A percentile compares a stretch with the other conserved stretches of the same genome.
Conservation (phyloP, 1,284 basidiomycete genomes). For the Rhodotorula sp. region DNA sequence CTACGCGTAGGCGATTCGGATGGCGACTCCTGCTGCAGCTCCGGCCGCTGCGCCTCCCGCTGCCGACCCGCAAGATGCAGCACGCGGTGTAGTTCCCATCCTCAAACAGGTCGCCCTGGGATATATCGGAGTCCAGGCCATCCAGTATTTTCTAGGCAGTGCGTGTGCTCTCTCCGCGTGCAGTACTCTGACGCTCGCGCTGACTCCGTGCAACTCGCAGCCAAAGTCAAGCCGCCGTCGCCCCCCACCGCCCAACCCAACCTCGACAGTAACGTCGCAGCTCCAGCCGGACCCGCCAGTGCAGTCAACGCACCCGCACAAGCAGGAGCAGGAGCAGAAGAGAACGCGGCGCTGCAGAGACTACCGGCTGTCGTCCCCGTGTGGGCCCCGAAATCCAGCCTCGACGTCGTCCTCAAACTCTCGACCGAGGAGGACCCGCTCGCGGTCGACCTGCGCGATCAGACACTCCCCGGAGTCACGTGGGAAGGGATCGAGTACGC, state of each 20-base stretch:
- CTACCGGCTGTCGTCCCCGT: slow-evolving; percentile 6
- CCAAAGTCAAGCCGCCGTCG: not conserved
- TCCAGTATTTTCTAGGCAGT: not conserved
- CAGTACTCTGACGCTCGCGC: not conserved
- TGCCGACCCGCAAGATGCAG: not conserved
- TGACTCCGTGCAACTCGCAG: not conserved
- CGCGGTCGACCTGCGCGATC: slow-evolving; percentile 47
- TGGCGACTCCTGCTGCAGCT: not conserved
- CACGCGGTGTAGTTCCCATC: not conserved
- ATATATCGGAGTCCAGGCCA: not conserved
- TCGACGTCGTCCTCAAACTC: slow-evolving; percentile 32
- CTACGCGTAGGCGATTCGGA: not conserved
- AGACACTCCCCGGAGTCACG: slow-evolving; percentile 63
- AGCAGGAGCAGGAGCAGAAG: not conserved
- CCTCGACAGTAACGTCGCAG: no score
- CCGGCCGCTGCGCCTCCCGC: not conserved
- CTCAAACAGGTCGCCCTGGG: not conserved
- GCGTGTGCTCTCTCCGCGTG: not conserved
- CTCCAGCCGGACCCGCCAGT: not conserved
- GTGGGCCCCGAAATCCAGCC: slow-evolving; percentile 14
- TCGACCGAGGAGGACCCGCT: slow-evolving; percentile 59
- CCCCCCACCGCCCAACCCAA: not conserved
- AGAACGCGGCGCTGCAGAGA: not conserved
- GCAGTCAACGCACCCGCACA: not conserved
- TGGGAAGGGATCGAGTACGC: slow-evolving; percentile 84